Conservation (phyloP, 2,329 filamentous ascomycete genomes). For the Venturia aucupariae region DNA sequence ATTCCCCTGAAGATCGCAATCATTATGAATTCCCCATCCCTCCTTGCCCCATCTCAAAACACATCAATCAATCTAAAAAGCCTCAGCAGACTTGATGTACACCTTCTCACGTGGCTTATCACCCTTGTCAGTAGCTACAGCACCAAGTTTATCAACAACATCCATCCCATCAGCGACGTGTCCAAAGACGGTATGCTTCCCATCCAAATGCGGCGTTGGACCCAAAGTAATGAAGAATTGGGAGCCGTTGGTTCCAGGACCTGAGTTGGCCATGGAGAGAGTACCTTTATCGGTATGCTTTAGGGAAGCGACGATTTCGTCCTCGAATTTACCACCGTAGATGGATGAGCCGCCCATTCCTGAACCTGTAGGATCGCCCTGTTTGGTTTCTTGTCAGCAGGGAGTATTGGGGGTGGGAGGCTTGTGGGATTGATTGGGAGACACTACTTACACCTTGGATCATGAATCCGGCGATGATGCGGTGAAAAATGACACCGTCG, state of each 20-base stretch:
- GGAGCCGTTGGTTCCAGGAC: constrained; percentile 74
- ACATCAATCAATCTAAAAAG: neutral
- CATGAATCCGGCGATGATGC: constrained; percentile 83
- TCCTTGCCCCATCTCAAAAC: neutral
- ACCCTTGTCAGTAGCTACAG: constrained; percentile 60
- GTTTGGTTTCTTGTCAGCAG: constrained; percentile 45
- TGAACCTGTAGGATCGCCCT: constrained; percentile 87
- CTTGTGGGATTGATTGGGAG: neutral
- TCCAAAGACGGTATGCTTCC: constrained; percentile 89
- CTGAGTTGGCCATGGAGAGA: constrained; percentile 92
- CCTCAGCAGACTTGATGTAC: constrained; percentile 4
- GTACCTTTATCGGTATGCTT: constrained; percentile 88
- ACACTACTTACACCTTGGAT: constrained; percentile 32
- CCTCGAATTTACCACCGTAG: constrained; percentile 74
- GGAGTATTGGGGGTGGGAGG: neutral
- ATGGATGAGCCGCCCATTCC: constrained; percentile 87
- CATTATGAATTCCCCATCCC: neutral
- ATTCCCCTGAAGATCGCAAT: neutral
- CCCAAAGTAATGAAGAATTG: constrained; percentile 96
- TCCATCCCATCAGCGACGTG: constrained; percentile 89
- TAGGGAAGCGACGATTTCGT: constrained; percentile 85
- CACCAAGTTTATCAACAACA: constrained; percentile 83
- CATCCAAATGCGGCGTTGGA: constrained; percentile 71
- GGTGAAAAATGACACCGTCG: constrained; percentile 85
- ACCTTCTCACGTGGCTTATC: constrained; percentile 6